These are phyloP conservation scores for Wickerhamiella sergipiensis DNA, from an alignment of 805 yeast genomes.

Conservation along the genomic window DNA sequence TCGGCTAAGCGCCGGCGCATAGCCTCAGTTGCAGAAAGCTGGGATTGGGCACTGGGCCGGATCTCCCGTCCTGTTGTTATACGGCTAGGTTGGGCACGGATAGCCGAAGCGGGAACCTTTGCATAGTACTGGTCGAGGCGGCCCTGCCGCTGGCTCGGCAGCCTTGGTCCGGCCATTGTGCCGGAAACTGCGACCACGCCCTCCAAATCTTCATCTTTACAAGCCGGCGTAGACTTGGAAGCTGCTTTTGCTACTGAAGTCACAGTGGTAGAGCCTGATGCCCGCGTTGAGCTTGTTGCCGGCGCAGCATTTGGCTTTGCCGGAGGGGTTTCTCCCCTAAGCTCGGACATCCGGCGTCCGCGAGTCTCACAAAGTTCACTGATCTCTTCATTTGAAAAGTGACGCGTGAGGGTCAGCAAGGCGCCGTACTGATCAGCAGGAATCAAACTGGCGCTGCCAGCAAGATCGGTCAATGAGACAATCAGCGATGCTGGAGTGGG, in stretches of 20 bases:
- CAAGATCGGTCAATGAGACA: neutral
- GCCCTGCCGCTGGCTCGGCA: neutral
- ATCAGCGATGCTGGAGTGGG: neutral
- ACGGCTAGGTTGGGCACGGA: neutral
- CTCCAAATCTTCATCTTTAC: neutral
- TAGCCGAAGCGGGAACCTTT: neutral
- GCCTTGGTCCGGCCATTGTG: neutral
- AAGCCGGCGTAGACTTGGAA: no score
- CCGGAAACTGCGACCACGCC: neutral
- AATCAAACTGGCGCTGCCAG: neutral
- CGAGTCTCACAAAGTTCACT: neutral
- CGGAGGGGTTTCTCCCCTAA: neutral
- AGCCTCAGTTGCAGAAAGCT: neutral
- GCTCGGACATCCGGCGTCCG: neutral
- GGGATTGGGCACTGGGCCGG: conserved; percentile 2
- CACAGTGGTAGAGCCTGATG: neutral
- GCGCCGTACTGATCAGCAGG: neutral
- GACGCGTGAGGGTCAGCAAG: conserved; percentile 5
- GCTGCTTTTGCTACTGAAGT: no score
- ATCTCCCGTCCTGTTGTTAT: neutral
- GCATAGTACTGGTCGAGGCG: neutral
- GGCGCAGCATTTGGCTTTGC: no score
- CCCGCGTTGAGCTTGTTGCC: no score
- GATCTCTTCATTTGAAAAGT: conserved; percentile 11
- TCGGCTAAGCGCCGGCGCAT: neutral